Evolutionary conservation across 345 rosid species (phyloP).

Genomic region (Citrus reticulata): DNA sequence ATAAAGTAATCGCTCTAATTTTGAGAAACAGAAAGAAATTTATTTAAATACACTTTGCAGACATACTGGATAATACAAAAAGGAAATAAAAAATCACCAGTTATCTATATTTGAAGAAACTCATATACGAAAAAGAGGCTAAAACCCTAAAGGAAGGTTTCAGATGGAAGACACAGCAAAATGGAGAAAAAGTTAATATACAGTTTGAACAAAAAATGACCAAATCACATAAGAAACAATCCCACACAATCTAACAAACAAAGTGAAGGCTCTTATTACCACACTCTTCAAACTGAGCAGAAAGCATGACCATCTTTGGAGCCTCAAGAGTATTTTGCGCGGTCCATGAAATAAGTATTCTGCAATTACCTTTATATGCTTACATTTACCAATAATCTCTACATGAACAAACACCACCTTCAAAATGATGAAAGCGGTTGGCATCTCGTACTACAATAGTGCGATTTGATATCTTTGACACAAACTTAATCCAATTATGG

Average conservation of each 20-base stretch:
- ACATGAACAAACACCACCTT: constrained; percentile 75
- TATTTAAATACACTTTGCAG: not conserved
- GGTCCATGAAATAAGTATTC: not conserved
- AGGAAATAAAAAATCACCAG: not conserved
- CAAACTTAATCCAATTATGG: constrained; percentile 80
- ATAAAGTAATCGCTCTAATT: not conserved
- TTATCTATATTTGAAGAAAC: not conserved
- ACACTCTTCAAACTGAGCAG: not conserved
- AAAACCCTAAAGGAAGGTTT: not conserved
- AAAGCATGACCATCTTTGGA: not conserved
- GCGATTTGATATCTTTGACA: constrained; percentile 67
- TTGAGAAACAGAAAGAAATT: not conserved
- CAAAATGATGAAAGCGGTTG: constrained; percentile 80
- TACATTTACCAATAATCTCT: constrained; percentile 64
- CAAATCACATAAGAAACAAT: not conserved
- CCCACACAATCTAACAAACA: not conserved
- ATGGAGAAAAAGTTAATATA: not conserved
- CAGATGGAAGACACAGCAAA: not conserved
- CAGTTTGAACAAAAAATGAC: not conserved
- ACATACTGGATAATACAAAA: not conserved
- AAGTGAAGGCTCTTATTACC: not conserved
- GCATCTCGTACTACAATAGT: constrained; percentile 67
- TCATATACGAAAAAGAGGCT: not conserved
- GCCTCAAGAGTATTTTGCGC: not conserved
- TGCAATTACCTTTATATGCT: not conserved